Base-by-base conservation (phyloP, 129 eudicot species). In the Glebionis coronaria region DNA sequence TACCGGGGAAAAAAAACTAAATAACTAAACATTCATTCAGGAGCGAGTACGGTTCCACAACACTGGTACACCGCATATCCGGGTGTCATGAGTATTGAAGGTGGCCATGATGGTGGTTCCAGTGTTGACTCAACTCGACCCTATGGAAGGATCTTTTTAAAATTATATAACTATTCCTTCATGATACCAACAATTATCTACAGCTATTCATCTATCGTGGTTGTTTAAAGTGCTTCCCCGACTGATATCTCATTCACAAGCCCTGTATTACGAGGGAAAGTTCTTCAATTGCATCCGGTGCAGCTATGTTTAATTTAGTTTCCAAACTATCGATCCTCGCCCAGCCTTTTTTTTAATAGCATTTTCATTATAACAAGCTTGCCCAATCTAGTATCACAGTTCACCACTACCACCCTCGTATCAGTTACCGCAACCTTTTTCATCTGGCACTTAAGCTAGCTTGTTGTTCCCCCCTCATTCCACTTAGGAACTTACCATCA, bases 81-180 rank as follows among this genome's bases (percentile, higher is more conserved):
- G 84, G 4, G 98, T 95, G 15, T 79, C 25, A 93, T 84, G 98
- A 84, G 90, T 81, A 84, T 93, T 56, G 90, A 93, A 79, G 98
- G 88, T 81, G 98, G 95, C 59, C 81, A 88, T 19, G 66, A 82
- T 63, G 96, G 92, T 40, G 51, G 51, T 73, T 56, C 85, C 86
- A 0, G 95, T 92, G 60, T 79, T 93, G 57, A 63, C 88, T 56
- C 86, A 84, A 67, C 78, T 93, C 35, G 96, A 93, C 83, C 91
- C 84, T 28, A 42, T 68, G 98, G 88, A 56, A 73, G 91, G 80
- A 5, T 57, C 7, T 38, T 57, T n/a, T 15, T 16, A 12, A 31
- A 45, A 11, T 42, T 25, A 45, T 53, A 64, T 44, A 56, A 50
- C 10, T 16, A 51, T 70, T 59, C 68, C 69, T 44, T 40, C 69